These are phyloP conservation scores for Crithidia expoeki DNA, from an alignment of 208 protist species.

Conservation along the genomic window DNA sequence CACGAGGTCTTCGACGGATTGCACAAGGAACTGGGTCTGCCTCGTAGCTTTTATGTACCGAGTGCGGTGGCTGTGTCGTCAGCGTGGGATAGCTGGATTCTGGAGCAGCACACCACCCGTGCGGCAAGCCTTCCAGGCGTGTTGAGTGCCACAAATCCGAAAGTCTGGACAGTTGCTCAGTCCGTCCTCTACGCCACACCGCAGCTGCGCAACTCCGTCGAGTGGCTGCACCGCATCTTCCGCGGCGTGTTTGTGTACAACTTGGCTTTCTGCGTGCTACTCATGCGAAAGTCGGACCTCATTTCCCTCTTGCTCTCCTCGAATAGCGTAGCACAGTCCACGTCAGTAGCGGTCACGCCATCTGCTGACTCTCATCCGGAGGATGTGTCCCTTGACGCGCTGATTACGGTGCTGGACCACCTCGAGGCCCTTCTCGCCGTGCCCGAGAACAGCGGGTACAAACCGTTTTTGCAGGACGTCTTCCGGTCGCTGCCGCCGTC, in stretches of 20 bases:
- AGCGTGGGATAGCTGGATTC: conserved; percentile 22
- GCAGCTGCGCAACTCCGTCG: conserved; percentile 35
- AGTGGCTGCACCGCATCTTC: conserved; percentile 42
- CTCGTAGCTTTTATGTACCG: conserved; percentile 29
- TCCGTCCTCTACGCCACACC: conserved; percentile 55
- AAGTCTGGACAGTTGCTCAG: conserved; percentile 66
- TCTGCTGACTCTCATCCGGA: not conserved
- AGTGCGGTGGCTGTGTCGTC: not conserved
- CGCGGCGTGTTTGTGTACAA: conserved; percentile 29
- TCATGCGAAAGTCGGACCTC: conserved; percentile 59
- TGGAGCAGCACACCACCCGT: conserved; percentile 21
- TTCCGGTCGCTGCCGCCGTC: conserved; percentile 50
- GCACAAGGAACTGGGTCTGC: conserved; percentile 72
- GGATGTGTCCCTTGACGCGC: not conserved
- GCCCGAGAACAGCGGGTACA: conserved; percentile 55
- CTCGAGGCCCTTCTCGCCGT: conserved; percentile 38
- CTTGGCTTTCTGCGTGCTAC: conserved; percentile 51
- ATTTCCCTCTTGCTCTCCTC: conserved; percentile 29
- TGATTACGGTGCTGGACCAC: conserved; percentile 24
- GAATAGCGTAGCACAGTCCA: not conserved
- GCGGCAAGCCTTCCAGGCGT: conserved; percentile 24
- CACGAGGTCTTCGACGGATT: conserved; percentile 51
- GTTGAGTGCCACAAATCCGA: conserved; percentile 36
- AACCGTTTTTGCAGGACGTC: conserved; percentile 57
- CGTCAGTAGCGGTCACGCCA: not conserved